Evolutionary conservation across 129 eudicot genomes (phyloP), one percentile per base, ranked within the genome.

Genomic region (Oenanthe sinensis): DNA sequence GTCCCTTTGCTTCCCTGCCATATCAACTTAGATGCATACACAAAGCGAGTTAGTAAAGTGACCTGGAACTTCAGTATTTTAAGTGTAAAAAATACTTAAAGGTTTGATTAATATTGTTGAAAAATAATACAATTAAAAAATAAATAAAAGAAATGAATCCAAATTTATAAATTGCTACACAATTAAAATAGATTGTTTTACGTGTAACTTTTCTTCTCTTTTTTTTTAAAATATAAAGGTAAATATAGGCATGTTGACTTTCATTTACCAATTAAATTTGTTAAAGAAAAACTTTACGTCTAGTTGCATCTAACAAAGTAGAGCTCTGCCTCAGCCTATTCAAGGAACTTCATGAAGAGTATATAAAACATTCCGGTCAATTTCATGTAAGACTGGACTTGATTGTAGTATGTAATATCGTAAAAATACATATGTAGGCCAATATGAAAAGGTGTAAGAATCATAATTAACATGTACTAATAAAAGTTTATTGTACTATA

Each of bases 1-100:
- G 75, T 90, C 94, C 79, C 87, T 83, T 9, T 80, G 90, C 79
- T 81, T 88, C 69, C 96, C 93, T 48, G 80, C 81, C 89, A 84
- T 83, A 36, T 91, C 91, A 40, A 92, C 97, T 95, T 80, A 55
- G 43, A 84, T 42, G 79, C 52, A 86, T 42, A 81, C 44, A 85
- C 71, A 80, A 47, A 70, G 70, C 49, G 24, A 28, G 58, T 22
- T 44, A 60, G 76, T 69, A 36, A 73, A 77, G 60, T 28, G 71
- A 83, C 68, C 44, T 65, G 8, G 13, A 43, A 47, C 43, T 47
- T 55, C 48, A 47, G 30, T 44, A 75, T 30, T 12, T 49, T 48
- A 28, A 3, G 42, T 5, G 39, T 26, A 28, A 12, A 9, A 50
- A 79, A 15, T 65, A 74, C 58, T 58, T 20, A 8, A 52, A 74